Conservation (phyloP, 768 basidiomycete species). For the Gloeostereum incarnatum region DNA sequence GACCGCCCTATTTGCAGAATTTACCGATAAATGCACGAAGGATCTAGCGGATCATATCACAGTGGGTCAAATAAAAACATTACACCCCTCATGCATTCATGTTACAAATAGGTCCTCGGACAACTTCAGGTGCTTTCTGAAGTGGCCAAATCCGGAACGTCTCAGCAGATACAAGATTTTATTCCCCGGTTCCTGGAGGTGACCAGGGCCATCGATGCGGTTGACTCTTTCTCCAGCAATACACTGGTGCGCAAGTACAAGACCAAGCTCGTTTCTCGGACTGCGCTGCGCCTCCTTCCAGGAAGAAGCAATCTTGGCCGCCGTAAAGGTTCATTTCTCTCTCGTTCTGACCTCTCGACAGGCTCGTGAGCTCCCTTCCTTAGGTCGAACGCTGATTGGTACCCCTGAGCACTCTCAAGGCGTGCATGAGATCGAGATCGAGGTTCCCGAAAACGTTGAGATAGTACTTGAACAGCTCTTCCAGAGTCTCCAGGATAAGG, state of each 20-base stretch:
- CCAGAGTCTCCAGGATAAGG: slow-evolving; percentile 71
- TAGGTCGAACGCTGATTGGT: slow-evolving; percentile 23
- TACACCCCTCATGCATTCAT: slow-evolving; percentile 3
- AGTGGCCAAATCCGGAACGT: slow-evolving; percentile 54
- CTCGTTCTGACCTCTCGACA: slow-evolving; percentile 4
- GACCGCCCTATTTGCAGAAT: slow-evolving; percentile 34
- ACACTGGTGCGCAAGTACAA: slow-evolving; percentile 62
- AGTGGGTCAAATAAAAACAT: slow-evolving; percentile 24
- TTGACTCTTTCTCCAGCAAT: slow-evolving; percentile 35
- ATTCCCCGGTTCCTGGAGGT: slow-evolving; percentile 36
- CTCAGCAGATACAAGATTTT: slow-evolving; percentile 38
- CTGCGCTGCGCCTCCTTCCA: slow-evolving; percentile 56
- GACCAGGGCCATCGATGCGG: slow-evolving; percentile 29
- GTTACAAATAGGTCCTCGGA: slow-evolving; percentile 49
- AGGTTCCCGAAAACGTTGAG: slow-evolving; percentile 78
- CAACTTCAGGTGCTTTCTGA: slow-evolving; percentile 62
- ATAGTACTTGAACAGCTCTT: slow-evolving; percentile 64
- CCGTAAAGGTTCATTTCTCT: slow-evolving; percentile 27
- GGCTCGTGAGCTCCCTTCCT: background rate
- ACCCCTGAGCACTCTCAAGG: slow-evolving; percentile 12
- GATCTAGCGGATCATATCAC: slow-evolving; percentile 37
- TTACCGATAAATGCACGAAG: no score
- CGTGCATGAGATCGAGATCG: slow-evolving; percentile 31
- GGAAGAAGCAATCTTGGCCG: slow-evolving; percentile 23
- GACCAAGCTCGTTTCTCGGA: slow-evolving; percentile 58